Percentiles rank a stretch among this genome's conserved stretches.
These are phyloP conservation scores for Fusarium sp. DNA, from an alignment of 2,329 filamentous ascomycete species.

Conservation along the genomic window DNA sequence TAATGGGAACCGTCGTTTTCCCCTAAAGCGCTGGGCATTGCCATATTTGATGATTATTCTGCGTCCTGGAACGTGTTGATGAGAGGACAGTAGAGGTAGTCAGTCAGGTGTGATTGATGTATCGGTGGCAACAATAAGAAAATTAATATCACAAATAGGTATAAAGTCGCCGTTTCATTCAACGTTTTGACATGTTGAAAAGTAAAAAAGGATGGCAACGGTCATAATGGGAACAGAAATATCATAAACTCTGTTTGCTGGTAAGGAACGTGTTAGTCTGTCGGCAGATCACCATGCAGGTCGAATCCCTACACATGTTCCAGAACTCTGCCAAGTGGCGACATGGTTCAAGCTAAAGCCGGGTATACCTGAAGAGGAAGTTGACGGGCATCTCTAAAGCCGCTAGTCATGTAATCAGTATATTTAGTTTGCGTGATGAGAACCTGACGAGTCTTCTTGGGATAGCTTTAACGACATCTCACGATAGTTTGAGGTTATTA, in stretches of 20 bases:
- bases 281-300: constrained; percentile 34
- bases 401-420: constrained; percentile 30
- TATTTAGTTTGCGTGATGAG: constrained; percentile 15
- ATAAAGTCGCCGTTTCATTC: constrained; percentile 5
- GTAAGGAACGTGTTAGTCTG: constrained; percentile 11
- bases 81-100: neutral
- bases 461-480: constrained; percentile 17
- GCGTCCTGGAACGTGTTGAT: neutral
- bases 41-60: constrained; percentile 1
- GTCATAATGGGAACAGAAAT: constrained; percentile 20
- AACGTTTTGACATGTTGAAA: constrained; percentile 3
- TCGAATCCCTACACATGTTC: constrained; percentile 18
- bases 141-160: constrained; percentile 2
- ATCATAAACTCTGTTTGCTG: constrained; percentile 5
- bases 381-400: constrained; percentile 27
- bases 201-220: neutral
- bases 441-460: constrained; percentile 24
- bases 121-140: constrained; percentile 1
- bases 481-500: constrained; percentile 6
- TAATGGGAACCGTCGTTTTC: constrained; percentile 19
- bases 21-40: constrained; percentile 22
- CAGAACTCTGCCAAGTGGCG: constrained; percentile 28
- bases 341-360: constrained; percentile 26
- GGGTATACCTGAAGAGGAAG: constrained; percentile 35
- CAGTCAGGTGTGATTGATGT: neutral